Evolutionary conservation across 2,329 filamentous ascomycete species (phyloP).

Genomic region (Trichoderma arundinaceum): DNA sequence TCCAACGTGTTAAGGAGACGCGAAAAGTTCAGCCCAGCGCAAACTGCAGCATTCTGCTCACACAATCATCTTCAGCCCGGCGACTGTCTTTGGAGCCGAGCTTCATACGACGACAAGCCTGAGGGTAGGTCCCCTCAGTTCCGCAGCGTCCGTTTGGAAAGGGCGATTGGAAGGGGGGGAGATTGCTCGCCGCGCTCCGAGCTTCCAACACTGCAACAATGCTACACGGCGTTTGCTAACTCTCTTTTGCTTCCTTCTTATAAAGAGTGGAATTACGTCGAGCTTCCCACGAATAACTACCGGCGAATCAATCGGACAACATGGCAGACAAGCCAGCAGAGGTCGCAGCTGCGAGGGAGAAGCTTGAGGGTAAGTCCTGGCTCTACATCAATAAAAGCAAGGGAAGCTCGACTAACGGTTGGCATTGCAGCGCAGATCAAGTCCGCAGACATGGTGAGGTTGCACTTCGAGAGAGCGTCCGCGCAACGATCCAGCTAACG

Average conservation of each 20-base stretch:
- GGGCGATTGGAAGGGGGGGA: not conserved
- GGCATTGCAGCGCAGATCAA: conserved; percentile 82
- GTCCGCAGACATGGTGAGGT: conserved; percentile 93
- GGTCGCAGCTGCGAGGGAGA: conserved; percentile 66
- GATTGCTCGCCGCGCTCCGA: not conserved
- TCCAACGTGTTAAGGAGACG: conserved; percentile 16
- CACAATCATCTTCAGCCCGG: not conserved
- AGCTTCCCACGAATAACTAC: not conserved
- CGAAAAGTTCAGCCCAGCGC: conserved; percentile 5
- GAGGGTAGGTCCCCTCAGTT: not conserved
- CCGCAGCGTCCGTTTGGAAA: conserved; percentile 6
- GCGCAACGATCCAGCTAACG: conserved; percentile 39
- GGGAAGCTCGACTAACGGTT: conserved; percentile 30
- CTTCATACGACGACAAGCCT: not conserved
- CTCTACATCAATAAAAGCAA: not conserved
- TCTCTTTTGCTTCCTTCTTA: not conserved
- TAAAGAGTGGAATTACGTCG: not conserved
- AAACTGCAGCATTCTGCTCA: not conserved
- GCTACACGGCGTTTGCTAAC: conserved; percentile 6
- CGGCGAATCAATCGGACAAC: not conserved
- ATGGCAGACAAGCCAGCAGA: conserved; percentile 51
- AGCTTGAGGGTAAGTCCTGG: conserved; percentile 70
- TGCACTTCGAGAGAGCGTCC: not conserved
- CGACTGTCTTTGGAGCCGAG: not conserved
- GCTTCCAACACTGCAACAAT: not conserved